Evolutionary conservation across 2,329 filamentous ascomycete species (phyloP).

Genomic region (Cladosporium colombiae): DNA sequence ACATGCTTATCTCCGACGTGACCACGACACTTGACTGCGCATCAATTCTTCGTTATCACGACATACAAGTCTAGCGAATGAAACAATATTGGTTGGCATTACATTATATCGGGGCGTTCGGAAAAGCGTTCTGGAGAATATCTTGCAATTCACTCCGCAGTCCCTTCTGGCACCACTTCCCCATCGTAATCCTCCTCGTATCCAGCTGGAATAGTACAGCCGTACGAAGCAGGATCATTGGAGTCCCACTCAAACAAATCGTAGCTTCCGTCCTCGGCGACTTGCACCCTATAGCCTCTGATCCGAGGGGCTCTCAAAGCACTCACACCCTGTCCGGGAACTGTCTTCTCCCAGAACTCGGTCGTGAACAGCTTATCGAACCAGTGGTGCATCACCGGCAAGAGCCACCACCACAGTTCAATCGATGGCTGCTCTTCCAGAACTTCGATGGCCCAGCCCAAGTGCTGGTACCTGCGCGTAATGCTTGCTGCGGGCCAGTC

Average conservation of each 20-base stretch:
- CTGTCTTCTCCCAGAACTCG: background rate
- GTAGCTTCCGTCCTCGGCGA: background rate
- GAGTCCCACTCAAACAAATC: background rate
- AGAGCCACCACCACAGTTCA: background rate
- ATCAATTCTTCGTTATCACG: background rate
- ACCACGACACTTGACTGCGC: background rate
- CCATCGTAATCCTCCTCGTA: background rate
- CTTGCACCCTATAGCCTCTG: background rate
- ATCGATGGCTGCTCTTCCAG: background rate
- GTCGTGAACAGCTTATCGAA: background rate
- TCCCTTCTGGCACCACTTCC: background rate
- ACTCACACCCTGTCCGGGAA: background rate
- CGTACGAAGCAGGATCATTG: background rate
- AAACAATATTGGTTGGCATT: background rate
- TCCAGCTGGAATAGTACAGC: background rate
- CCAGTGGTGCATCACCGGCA: background rate
- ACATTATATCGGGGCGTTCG: background rate
- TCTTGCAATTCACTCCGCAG: background rate
- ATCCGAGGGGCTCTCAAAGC: background rate
- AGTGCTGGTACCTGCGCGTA: background rate
- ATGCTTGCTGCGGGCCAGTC: background rate
- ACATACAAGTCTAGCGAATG: background rate
- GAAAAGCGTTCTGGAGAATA: background rate
- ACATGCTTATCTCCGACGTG: slow-evolving; percentile 4
- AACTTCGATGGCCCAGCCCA: background rate